Evolutionary conservation across 108 stramenopile species (phyloP).

Genomic region (Mediolabrus comicus): DNA sequence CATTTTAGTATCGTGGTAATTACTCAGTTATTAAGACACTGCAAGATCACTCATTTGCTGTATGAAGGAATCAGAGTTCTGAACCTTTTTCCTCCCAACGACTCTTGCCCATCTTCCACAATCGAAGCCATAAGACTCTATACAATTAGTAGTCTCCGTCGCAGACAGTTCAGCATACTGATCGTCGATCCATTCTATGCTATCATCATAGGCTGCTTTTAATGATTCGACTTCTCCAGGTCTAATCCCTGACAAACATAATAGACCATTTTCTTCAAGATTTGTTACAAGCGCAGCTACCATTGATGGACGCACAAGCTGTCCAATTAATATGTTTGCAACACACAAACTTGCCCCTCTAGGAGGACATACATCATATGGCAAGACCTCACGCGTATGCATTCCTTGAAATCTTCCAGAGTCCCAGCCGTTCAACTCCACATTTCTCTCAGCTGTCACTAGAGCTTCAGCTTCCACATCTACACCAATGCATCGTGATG

Average conservation of each 20-base stretch:
- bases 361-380: conserved; percentile 34
- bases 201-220: conserved; percentile 41
- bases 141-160: conserved; percentile 22
- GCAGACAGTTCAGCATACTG: conserved; percentile 52
- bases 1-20: neutral
- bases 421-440: conserved; percentile 39
- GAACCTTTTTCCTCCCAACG: conserved; percentile 35
- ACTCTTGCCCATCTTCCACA: conserved; percentile 48
- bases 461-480: conserved; percentile 63
- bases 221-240: conserved; percentile 49
- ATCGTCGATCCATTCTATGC: conserved; percentile 47
- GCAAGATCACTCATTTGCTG: conserved; percentile 53
- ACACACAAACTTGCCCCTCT: conserved; percentile 41
- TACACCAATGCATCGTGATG: conserved; percentile 38
- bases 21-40: conserved; percentile 11
- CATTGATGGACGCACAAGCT: conserved; percentile 54
- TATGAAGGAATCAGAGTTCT: conserved; percentile 18
- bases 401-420: conserved; percentile 32
- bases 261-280: conserved; percentile 30
- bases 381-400: conserved; percentile 49
- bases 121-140: conserved; percentile 58
- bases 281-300: conserved; percentile 53
- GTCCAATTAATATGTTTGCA: conserved; percentile 57
- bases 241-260: conserved; percentile 54
- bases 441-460: conserved; percentile 46